Conservation (phyloP, 345 rosid species). For the Ceriops decandra region DNA sequence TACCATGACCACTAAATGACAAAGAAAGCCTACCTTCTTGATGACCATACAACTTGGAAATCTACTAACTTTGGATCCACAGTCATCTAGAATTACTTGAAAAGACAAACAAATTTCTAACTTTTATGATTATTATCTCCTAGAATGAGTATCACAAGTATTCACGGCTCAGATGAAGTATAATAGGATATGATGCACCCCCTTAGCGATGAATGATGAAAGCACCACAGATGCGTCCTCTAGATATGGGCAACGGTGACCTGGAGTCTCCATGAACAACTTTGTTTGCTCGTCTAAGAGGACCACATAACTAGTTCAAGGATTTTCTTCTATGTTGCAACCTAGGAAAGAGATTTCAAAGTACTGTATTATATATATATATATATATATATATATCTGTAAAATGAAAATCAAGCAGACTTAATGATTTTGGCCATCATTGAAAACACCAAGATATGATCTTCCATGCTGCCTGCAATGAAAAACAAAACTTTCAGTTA, state of each 20-base stretch:
- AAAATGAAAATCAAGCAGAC: conserved; percentile 75
- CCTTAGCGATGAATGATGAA: conserved; percentile 89
- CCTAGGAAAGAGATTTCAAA: conserved; percentile 11
- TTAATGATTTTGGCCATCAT: conserved; percentile 56
- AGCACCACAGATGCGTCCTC: conserved; percentile 81
- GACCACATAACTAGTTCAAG: conserved; percentile 7
- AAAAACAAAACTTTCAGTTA: conserved; percentile 9
- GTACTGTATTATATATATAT: conserved; percentile 46
- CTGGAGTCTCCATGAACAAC: conserved; percentile 45
- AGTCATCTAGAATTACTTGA: conserved; percentile 73
- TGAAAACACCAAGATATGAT: conserved; percentile 72
- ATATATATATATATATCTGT: conserved; percentile 49
- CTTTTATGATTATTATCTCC: neutral
- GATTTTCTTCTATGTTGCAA: conserved; percentile 4
- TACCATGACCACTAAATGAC: conserved; percentile 87
- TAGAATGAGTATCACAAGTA: neutral
- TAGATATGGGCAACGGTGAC: conserved; percentile 56
- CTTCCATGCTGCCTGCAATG: conserved; percentile 79
- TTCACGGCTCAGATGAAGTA: neutral
- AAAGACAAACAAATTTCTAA: conserved; percentile 4
- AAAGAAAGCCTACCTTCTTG: conserved; percentile 78
- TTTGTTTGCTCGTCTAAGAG: conserved; percentile 3
- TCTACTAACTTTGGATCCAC: conserved; percentile 39
- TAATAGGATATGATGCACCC: conserved; percentile 17
- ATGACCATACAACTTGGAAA: conserved; percentile 74